A percentile compares a stretch with the other conserved stretches of the same genome.
These are phyloP conservation scores for Podospora comata DNA, from an alignment of 495 filamentous ascomycete species.

Conservation along the genomic window DNA sequence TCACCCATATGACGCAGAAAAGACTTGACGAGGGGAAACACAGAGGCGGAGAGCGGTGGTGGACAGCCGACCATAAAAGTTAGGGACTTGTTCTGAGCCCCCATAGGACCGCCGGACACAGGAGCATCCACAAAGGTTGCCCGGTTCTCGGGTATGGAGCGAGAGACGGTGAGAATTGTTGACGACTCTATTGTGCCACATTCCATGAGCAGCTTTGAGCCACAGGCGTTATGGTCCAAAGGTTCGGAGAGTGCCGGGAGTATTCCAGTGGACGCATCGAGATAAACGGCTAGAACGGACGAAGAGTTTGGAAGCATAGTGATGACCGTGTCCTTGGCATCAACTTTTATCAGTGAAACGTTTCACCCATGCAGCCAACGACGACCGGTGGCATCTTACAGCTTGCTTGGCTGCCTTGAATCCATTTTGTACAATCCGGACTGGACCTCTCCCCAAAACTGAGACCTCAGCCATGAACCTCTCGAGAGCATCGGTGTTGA, in stretches of 20 bases:
- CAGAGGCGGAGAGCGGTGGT: background rate
- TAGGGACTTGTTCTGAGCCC: constrained; percentile 44
- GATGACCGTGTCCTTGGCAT: constrained; percentile 35
- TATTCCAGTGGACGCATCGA: constrained; percentile 39
- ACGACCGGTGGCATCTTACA: constrained; percentile 22
- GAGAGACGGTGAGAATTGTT: constrained; percentile 31
- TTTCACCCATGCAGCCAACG: background rate
- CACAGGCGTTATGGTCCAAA: background rate
- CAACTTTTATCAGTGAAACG: background rate
- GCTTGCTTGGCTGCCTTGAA: constrained; percentile 44
- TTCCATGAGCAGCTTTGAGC: constrained; percentile 40
- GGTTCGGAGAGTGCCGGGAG: constrained; percentile 26
- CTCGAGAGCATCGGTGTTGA: constrained; percentile 39
- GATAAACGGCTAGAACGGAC: constrained; percentile 40
- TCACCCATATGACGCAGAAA: constrained; percentile 31
- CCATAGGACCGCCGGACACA: constrained; percentile 41
- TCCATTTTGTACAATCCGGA: constrained; percentile 25
- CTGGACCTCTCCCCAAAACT: constrained; percentile 24
- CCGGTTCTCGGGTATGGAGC: constrained; percentile 8
- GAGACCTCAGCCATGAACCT: constrained; percentile 34
- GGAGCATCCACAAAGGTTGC: constrained; percentile 37
- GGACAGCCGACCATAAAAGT: constrained; percentile 44
- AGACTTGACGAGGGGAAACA: constrained; percentile 23
- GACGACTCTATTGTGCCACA: constrained; percentile 45
- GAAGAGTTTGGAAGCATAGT: constrained; percentile 42